These are phyloP conservation scores for Pleurotus tuoliensis DNA, from an alignment of 768 basidiomycete genomes.

Conservation along the genomic window DNA sequence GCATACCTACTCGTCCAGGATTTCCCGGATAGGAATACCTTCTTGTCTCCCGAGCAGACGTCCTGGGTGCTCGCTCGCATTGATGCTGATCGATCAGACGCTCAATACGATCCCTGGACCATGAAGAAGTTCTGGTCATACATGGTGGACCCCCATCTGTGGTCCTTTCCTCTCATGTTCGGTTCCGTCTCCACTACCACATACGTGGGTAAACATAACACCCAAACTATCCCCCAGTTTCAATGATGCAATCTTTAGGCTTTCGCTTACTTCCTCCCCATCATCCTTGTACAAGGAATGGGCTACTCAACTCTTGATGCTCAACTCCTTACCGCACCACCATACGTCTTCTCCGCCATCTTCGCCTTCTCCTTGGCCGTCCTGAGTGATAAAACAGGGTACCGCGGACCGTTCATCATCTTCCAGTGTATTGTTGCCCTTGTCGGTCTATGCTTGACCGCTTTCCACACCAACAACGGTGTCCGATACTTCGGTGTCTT, in stretches of 20 bases:
- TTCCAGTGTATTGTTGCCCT: conserved; percentile 28
- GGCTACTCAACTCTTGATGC: conserved; percentile 25
- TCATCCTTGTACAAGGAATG: conserved; percentile 28
- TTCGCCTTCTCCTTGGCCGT: conserved; percentile 33
- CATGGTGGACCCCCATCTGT: conserved; percentile 32
- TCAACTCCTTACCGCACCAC: conserved; percentile 31
- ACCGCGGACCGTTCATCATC: conserved; percentile 29
- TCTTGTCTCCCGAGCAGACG: conserved; percentile 32
- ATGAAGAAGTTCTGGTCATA: conserved; percentile 27
- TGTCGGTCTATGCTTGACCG: conserved; percentile 16
- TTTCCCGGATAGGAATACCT: conserved; percentile 31
- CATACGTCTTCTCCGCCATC: conserved; percentile 29
- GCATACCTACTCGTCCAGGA: conserved; percentile 29
- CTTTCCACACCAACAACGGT: conserved; percentile 5
- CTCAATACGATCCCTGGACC: conserved; percentile 30
- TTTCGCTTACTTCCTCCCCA: conserved; percentile 28
- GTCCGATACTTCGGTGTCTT: conserved; percentile 29
- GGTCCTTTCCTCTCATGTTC: conserved; percentile 28
- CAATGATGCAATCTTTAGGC: background rate
- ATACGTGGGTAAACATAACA: conserved; percentile 20
- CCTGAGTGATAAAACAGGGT: conserved; percentile 30
- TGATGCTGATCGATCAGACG: conserved; percentile 34
- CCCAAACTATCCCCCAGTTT: background rate
- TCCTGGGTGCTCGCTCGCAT: conserved; percentile 26
- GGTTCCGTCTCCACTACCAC: conserved; percentile 27